These are phyloP conservation scores for Hyphopichia burtonii DNA, from an alignment of 1,139 yeast species.

Conservation along the genomic window DNA sequence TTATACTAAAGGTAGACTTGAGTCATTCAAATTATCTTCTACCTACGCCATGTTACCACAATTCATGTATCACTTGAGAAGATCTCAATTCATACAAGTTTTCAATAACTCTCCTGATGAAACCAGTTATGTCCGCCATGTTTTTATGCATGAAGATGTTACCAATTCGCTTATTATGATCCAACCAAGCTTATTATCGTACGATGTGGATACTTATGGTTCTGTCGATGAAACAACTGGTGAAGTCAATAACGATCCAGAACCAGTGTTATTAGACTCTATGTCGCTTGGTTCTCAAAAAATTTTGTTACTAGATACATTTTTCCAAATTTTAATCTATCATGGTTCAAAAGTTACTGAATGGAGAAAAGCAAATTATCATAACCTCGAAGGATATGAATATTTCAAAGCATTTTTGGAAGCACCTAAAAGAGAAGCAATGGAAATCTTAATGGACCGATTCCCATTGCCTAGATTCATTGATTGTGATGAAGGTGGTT, in stretches of 20 bases:
- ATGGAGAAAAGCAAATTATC: constrained; percentile 70
- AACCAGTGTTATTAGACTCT: constrained; percentile 70
- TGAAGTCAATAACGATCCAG: constrained; percentile 33
- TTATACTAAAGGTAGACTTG: constrained; percentile 72
- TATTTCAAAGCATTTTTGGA: constrained; percentile 61
- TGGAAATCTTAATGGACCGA: constrained; percentile 63
- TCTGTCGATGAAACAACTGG: constrained; percentile 44
- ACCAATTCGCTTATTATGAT: constrained; percentile 69
- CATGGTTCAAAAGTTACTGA: constrained; percentile 69
- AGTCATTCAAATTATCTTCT: constrained; percentile 74
- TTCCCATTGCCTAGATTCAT: constrained; percentile 74
- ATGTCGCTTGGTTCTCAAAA: constrained; percentile 60
- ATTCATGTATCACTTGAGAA: constrained; percentile 67
- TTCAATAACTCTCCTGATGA: constrained; percentile 83
- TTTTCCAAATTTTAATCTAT: constrained; percentile 68
- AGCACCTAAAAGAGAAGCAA: constrained; percentile 67
- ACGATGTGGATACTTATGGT: constrained; percentile 54
- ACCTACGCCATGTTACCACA: constrained; percentile 79
- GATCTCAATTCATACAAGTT: constrained; percentile 68
- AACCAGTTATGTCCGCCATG: constrained; percentile 66
- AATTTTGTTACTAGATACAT: constrained; percentile 67
- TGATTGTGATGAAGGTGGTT: constrained; percentile 75
- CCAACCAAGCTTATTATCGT: constrained; percentile 70
- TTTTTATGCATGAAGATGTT: constrained; percentile 65
- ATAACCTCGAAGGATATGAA: constrained; percentile 61